Conservation (phyloP, 2,329 filamentous ascomycete species). For the Grosmannia huntii region DNA sequence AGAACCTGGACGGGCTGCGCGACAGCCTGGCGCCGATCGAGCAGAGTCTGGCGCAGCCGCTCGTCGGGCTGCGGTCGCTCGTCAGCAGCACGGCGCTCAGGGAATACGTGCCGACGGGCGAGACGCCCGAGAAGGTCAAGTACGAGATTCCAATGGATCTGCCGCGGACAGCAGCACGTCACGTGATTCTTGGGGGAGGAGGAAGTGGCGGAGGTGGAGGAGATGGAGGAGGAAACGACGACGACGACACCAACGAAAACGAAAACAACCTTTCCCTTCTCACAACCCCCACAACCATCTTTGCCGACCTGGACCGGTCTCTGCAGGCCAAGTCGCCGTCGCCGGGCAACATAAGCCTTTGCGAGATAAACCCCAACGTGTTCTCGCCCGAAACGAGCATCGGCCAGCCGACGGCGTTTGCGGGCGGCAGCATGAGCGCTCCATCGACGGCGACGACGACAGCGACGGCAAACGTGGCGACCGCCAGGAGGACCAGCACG, state of each 20-base stretch:
- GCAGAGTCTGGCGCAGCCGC: slow-evolving; percentile 50
- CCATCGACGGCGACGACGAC: slow-evolving; percentile 5
- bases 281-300: slow-evolving; percentile 10
- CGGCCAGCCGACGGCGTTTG: slow-evolving; percentile 9
- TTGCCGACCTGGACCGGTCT: slow-evolving; percentile 14
- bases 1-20: slow-evolving; percentile 44
- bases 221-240: neutral
- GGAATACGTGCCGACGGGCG: slow-evolving; percentile 76
- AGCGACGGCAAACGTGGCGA: neutral
- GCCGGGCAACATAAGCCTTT: slow-evolving; percentile 33
- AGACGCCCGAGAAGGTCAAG: slow-evolving; percentile 67
- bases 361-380: slow-evolving; percentile 40
- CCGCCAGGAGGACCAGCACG: slow-evolving; percentile 17
- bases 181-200: slow-evolving; percentile 23
- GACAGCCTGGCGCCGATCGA: slow-evolving; percentile 49
- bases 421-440: neutral
- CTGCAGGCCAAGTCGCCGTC: slow-evolving; percentile 5
- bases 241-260: neutral
- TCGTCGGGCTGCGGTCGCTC: slow-evolving; percentile 57
- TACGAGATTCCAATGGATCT: slow-evolving; percentile 74
- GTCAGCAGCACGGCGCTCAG: slow-evolving; percentile 52
- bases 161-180: slow-evolving; percentile 53
- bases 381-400: slow-evolving; percentile 32
- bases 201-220: neutral
- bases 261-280: neutral